A percentile compares a stretch with the other conserved stretches of the same genome.
Conservation (phyloP, 306 rosid species). For the Geum urbanum region DNA sequence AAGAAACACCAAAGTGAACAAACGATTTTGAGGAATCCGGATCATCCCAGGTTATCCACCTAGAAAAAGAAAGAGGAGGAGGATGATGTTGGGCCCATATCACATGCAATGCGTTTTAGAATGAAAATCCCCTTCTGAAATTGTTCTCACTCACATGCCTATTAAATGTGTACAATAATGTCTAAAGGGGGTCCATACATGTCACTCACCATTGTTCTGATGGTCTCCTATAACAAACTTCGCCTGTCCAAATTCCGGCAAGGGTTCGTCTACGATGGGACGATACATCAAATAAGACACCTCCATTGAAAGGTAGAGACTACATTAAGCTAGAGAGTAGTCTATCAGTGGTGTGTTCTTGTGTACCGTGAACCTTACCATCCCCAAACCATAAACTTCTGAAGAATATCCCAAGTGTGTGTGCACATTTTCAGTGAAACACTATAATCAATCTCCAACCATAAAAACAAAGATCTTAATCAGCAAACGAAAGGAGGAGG, state of each 20-base stretch:
- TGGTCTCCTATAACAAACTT: background rate
- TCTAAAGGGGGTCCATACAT: constrained; percentile 25
- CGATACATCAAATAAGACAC: no score
- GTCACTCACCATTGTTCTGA: background rate
- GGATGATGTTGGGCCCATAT: constrained; percentile 35
- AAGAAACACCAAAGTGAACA: background rate
- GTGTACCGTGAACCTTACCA: no score
- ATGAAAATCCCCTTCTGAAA: constrained; percentile 34
- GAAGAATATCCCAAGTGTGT: background rate
- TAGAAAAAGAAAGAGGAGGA: constrained; percentile 20
- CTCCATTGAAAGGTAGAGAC: no score
- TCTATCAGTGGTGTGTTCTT: no score
- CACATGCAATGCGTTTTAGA: constrained; percentile 69
- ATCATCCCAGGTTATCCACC: background rate
- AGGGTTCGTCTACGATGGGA: no score
- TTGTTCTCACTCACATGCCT: constrained; percentile 64
- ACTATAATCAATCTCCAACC: no score
- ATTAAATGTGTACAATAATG: constrained; percentile 52
- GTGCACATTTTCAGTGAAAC: no score
- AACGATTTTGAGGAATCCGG: no score
- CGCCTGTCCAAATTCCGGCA: no score
- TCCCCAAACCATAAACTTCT: background rate
- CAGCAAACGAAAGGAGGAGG: no score
- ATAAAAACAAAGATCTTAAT: no score
- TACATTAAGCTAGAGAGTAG: no score